phyloP scores from a whole-genome alignment of 768 basidiomycete genomes.

The Termitomyces sp. region DNA sequence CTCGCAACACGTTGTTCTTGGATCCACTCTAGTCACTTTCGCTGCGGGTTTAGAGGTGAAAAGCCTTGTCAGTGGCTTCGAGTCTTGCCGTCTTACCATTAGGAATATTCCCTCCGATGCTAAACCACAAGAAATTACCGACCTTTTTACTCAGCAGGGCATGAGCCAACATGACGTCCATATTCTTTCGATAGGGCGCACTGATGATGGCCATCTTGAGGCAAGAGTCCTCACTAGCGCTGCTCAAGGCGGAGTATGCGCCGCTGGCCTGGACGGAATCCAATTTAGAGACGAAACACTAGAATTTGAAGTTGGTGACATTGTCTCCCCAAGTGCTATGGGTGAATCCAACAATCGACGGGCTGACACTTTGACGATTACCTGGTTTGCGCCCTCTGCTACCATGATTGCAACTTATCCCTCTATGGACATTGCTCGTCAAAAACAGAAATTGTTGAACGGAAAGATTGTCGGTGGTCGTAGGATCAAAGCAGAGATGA shows the following conservation, averaged over 20 bases:
- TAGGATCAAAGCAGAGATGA: constrained; percentile 43
- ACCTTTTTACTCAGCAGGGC: constrained; percentile 41
- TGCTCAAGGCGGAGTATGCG: constrained; percentile 36
- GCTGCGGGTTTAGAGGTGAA: constrained; percentile 45
- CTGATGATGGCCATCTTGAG: constrained; percentile 26
- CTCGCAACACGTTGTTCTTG: constrained; percentile 39
- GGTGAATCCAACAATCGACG: constrained; percentile 26
- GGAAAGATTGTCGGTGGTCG: constrained; percentile 32
- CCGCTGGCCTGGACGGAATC: constrained; percentile 41
- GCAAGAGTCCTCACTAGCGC: constrained; percentile 41
- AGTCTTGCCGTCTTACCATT: constrained; percentile 45
- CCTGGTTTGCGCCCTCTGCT: constrained; percentile 48
- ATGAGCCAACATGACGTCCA: constrained; percentile 29
- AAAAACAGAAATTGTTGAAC: constrained; percentile 34
- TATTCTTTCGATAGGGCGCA: constrained; percentile 27
- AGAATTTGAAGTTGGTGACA: constrained; percentile 37
- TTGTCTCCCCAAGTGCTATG: constrained; percentile 39
- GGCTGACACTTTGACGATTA: constrained; percentile 40
- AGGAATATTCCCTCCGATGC: constrained; percentile 40
- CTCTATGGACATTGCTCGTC: constrained; percentile 25
- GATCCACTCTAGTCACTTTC: constrained; percentile 46
- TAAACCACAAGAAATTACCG: constrained; percentile 33
- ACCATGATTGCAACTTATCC: constrained; percentile 42
- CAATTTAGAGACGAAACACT: constrained; percentile 42
- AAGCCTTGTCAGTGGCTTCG: constrained; percentile 45